A percentile compares a stretch with the other conserved stretches of the same genome.
phyloP scores from a whole-genome alignment of 2,329 filamentous ascomycete genomes.

The Colletotrichum shisoi region DNA sequence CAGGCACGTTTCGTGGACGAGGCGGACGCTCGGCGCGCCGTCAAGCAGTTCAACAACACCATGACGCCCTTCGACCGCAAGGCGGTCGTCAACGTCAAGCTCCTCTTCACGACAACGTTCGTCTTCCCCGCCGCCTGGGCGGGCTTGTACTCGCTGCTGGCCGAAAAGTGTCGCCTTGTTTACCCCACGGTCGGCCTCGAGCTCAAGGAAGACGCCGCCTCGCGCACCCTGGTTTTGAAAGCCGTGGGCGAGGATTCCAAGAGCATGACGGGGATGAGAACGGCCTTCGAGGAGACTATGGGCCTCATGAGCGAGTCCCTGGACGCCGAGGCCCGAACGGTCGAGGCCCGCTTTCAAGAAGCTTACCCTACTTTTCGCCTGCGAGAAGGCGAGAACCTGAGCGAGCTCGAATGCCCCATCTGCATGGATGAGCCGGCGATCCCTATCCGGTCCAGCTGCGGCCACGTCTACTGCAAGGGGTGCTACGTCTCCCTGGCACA shows the following conservation, averaged over 20 bases:
- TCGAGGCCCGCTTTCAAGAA: too few relatives aligned
- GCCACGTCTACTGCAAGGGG: neutral
- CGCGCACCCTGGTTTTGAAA: neutral
- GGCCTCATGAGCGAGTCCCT: too few relatives aligned
- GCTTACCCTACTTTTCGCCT: neutral
- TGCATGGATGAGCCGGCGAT: neutral
- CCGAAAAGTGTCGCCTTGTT: too few relatives aligned
- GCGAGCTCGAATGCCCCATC: neutral
- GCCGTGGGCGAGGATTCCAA: too few relatives aligned
- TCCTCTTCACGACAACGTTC: neutral
- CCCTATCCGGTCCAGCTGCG: neutral
- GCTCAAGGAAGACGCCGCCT: too few relatives aligned
- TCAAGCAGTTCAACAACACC: neutral
- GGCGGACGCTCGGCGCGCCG: neutral
- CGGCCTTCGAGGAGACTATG: too few relatives aligned
- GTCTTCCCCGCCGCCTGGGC: neutral
- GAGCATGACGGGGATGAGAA: too few relatives aligned
- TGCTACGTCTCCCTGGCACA: neutral
- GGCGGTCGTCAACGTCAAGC: neutral
- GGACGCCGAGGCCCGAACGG: too few relatives aligned
- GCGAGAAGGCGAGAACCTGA: neutral
- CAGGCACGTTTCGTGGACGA: neutral
- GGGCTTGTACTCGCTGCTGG: too few relatives aligned
- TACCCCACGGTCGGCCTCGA: too few relatives aligned
- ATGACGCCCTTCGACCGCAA: neutral